These are phyloP conservation scores for Apiospora kogelbergensis DNA, from an alignment of 2,329 filamentous ascomycete species.

Conservation along the genomic window DNA sequence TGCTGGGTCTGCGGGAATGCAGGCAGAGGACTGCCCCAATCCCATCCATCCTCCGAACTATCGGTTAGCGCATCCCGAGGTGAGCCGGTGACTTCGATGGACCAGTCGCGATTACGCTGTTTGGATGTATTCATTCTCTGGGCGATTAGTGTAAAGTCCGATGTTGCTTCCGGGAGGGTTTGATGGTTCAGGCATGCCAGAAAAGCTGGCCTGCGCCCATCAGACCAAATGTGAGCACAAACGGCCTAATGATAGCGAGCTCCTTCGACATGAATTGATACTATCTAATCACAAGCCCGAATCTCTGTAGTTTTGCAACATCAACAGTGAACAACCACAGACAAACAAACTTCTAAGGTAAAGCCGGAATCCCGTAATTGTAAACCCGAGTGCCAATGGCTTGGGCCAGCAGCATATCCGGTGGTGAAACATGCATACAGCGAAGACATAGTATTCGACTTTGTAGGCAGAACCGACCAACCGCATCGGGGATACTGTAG, in stretches of 20 bases:
- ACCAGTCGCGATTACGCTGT: conserved; percentile 46
- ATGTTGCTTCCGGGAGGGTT: neutral
- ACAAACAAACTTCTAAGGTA: neutral
- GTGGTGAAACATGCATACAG: too few relatives aligned
- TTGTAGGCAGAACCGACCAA: too few relatives aligned
- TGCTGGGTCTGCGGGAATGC: neutral
- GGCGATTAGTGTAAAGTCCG: neutral
- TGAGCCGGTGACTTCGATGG: conserved; percentile 27
- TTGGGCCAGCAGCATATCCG: too few relatives aligned
- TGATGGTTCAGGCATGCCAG: neutral
- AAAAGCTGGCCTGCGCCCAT: neutral
- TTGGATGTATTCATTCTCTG: conserved; percentile 26
- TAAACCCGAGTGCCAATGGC: too few relatives aligned
- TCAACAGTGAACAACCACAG: neutral
- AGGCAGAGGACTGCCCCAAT: neutral
- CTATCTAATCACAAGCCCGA: too few relatives aligned
- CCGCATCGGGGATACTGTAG: too few relatives aligned
- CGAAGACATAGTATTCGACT: neutral
- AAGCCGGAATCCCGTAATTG: neutral
- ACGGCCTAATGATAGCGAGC: neutral
- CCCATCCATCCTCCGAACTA: neutral
- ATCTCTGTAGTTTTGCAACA: too few relatives aligned
- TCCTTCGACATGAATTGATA: too few relatives aligned
- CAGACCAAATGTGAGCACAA: neutral
- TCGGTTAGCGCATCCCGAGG: neutral